These are phyloP conservation scores for Protomyces pachydermus DNA, from an alignment of 1,139 yeast species.

Conservation along the genomic window DNA sequence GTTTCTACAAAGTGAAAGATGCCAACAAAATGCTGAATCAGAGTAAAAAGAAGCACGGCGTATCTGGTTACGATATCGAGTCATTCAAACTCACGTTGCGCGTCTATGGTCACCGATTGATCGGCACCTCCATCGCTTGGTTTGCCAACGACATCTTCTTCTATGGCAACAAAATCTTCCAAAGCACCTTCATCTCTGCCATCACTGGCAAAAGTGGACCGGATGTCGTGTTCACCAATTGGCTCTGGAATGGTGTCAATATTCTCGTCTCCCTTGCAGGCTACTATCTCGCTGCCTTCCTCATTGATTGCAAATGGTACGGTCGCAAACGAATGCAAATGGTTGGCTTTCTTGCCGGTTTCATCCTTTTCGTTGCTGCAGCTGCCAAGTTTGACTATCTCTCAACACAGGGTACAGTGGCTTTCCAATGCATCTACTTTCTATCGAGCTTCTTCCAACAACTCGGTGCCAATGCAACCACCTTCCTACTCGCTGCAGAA, in stretches of 20 bases:
- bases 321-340: conserved; percentile 62
- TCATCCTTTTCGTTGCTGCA: conserved; percentile 55
- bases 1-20: conserved; percentile 41
- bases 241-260: conserved; percentile 57
- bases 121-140: conserved; percentile 47
- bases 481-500: conserved; percentile 53
- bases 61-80: conserved; percentile 40
- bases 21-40: conserved; percentile 38
- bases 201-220: conserved; percentile 55
- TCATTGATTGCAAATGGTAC: conserved; percentile 49
- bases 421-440: conserved; percentile 60
- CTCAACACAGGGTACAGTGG: conserved; percentile 47
- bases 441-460: conserved; percentile 63
- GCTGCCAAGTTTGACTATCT: conserved; percentile 56
- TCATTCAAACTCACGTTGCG: conserved; percentile 36
- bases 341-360: conserved; percentile 56
- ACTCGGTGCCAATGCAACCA: conserved; percentile 58
- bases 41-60: conserved; percentile 38
- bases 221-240: conserved; percentile 79
- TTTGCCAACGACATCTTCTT: conserved; percentile 30
- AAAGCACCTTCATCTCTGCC: conserved; percentile 62
- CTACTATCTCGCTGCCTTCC: conserved; percentile 57
- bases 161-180: conserved; percentile 71
- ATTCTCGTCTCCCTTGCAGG: conserved; percentile 68
- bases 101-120: conserved; percentile 52